Evolutionary conservation across 257 asterid species (phyloP), one percentile per base, ranked within the genome.

Genomic region (Solanum raphanifolium): DNA sequence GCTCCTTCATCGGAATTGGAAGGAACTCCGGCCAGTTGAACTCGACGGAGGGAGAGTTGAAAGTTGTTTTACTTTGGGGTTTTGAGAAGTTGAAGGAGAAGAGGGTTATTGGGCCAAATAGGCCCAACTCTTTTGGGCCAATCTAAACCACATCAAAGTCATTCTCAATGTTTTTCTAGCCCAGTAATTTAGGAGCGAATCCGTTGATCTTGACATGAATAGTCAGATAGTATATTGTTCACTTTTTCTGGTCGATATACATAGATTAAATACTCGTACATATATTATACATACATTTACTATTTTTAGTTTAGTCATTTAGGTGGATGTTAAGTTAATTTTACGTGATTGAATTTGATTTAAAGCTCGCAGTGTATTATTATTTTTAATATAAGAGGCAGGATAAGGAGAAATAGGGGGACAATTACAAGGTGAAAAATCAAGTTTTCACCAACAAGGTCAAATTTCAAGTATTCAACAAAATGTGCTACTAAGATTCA

Each of bases 1-100:
- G 52, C 48, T 86, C 92, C 11, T 89, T 36, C 92, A 88, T 90
- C 58, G 83, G 21, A 27, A 43, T 43, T 39, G 36, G 76, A 15
- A 48, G 69, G 43, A 48, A 48, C 68, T 43, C 66, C n/a, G 65
- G 12, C 62, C 0, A 41, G n/a, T 29, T 41, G 65, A 39, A 58
- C 55, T 88, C 41, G 25, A 86, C 23, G 27, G 71, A 52, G 34
- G 76, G 68, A 41, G 52, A 83, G 48, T 83, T 11, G 85, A 21
- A 58, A 62, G 65, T 83, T 6, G 76, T 62, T 89, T 20, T 41
- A 20, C 13, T n/a, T 68, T 71, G 89, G 87, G 86, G 68, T 48
- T 82, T 82, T 48, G 69, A 29, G 43, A 31, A 41, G 75, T 13
- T 13, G 78, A 71, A 39, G 62, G 38, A 27, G 36, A 52, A 21